Percentiles rank a stretch among this genome's conserved stretches.
phyloP scores from a whole-genome alignment of 106 monocot genomes.

The Chionographis japonica region DNA sequence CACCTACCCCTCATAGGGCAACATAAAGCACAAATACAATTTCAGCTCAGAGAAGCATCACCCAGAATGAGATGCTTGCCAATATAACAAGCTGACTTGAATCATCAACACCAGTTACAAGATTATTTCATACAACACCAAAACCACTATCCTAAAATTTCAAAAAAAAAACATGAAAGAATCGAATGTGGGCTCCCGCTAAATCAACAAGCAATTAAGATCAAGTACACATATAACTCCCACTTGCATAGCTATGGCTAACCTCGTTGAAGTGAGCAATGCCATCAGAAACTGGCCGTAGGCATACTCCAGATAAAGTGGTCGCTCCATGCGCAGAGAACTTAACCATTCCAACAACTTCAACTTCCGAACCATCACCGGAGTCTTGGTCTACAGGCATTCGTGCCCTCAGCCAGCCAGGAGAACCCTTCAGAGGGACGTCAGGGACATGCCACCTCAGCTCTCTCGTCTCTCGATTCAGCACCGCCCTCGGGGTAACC shows the following conservation, averaged over 20 bases:
- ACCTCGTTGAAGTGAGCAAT: conserved; percentile 61
- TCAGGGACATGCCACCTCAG: conserved; percentile 78
- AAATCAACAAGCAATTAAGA: background rate
- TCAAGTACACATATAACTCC: conserved; percentile 78
- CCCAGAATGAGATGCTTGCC: no score
- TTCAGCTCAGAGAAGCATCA: no score
- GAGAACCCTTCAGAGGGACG: conserved; percentile 60
- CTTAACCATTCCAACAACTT: conserved; percentile 63
- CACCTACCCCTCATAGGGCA: no score
- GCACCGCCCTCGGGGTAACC: conserved; percentile 76
- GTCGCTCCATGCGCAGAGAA: conserved; percentile 49
- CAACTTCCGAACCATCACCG: conserved; percentile 50
- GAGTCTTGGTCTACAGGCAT: conserved; percentile 91
- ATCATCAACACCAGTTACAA: no score
- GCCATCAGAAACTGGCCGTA: conserved; percentile 62
- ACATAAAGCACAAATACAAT: no score
- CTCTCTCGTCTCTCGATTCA: conserved; percentile 70
- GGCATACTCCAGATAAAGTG: conserved; percentile 71
- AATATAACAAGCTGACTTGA: no score
- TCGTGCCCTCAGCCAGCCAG: conserved; percentile 64
- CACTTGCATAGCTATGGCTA: conserved; percentile 66
- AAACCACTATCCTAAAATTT: no score
- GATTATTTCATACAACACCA: no score
- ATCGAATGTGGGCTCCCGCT: no score
- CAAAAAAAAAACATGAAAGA: no score